These are phyloP conservation scores for Endotrypanum monterogeii DNA, from an alignment of 208 protist genomes.

Conservation along the genomic window DNA sequence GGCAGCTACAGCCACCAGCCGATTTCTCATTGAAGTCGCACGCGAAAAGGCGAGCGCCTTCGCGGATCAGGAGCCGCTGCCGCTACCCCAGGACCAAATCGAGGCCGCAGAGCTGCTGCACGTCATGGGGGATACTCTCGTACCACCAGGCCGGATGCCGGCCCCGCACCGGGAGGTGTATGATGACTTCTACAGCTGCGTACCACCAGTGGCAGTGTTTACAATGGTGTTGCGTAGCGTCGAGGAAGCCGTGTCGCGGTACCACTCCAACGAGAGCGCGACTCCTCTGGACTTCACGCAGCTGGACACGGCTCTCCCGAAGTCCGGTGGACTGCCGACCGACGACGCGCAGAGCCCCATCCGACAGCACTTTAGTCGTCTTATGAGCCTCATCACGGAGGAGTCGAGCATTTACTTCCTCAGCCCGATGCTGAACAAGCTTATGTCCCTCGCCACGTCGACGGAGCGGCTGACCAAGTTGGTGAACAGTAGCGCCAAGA, in stretches of 20 bases:
- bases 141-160: conserved; percentile 88
- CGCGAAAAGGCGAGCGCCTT: conserved; percentile 72
- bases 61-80: conserved; percentile 28
- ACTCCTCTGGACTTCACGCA: conserved; percentile 57
- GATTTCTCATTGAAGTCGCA: conserved; percentile 61
- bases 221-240: conserved; percentile 52
- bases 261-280: conserved; percentile 45
- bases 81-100: conserved; percentile 57
- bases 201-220: conserved; percentile 80
- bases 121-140: conserved; percentile 90
- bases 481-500: conserved; percentile 32
- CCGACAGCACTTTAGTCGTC: conserved; percentile 49
- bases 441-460: conserved; percentile 55
- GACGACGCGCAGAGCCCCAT: conserved; percentile 55
- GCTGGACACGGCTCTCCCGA: conserved; percentile 37
- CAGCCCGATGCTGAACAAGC: conserved; percentile 58
- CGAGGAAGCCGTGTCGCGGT: conserved; percentile 69
- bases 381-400: conserved; percentile 75
- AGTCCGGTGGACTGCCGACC: background rate
- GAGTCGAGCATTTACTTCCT: conserved; percentile 81
- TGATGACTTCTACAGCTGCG: conserved; percentile 91
- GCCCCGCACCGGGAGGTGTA: conserved; percentile 91
- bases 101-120: conserved; percentile 53
- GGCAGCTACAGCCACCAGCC: conserved; percentile 71
- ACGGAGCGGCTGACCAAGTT: conserved; percentile 57